These are phyloP conservation scores for Mrakia blollopis DNA, from an alignment of 768 basidiomycete species.

Conservation along the genomic window DNA sequence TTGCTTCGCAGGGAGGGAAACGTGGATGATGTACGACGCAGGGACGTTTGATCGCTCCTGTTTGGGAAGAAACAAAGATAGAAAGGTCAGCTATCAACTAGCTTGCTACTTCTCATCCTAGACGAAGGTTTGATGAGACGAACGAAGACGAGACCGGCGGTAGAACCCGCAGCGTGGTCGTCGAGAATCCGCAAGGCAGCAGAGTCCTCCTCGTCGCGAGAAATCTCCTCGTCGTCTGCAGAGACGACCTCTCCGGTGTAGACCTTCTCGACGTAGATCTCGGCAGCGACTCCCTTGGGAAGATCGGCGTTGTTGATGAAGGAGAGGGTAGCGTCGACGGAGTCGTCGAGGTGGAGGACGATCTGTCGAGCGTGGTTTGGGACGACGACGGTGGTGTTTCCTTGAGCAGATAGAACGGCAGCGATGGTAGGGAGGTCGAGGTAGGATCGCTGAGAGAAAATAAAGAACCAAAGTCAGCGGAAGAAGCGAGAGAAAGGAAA, in stretches of 20 bases:
- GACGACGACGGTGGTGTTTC: slow-evolving; percentile 2
- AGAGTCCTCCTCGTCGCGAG: not conserved
- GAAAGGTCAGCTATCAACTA: not conserved
- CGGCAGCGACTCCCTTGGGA: not conserved
- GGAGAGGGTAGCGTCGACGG: not conserved
- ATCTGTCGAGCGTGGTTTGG: not conserved
- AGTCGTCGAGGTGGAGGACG: slow-evolving; percentile 19
- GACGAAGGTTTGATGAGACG: not conserved
- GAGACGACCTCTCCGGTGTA: not conserved
- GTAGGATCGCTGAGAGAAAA: not conserved
- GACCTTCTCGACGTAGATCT: slow-evolving; percentile 15
- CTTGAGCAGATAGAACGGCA: not conserved
- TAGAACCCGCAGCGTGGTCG: not conserved
- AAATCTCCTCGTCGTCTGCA: not conserved
- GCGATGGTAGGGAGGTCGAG: not conserved
- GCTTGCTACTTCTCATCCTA: not conserved
- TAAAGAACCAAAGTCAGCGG: not conserved
- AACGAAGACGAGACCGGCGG: slow-evolving; percentile 1
- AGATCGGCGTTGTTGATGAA: slow-evolving; percentile 6
- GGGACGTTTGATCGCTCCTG: not conserved
- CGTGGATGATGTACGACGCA: slow-evolving; percentile 17
- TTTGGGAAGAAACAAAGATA: not conserved
- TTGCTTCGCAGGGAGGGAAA: slow-evolving; percentile 14
- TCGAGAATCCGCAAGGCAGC: not conserved
- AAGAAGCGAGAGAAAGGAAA: not conserved